Evolutionary conservation across 192 early-diverging fungal genomes (phyloP), one percentile per base, ranked within the genome.

Genomic region (Rhizophagus sp.): DNA sequence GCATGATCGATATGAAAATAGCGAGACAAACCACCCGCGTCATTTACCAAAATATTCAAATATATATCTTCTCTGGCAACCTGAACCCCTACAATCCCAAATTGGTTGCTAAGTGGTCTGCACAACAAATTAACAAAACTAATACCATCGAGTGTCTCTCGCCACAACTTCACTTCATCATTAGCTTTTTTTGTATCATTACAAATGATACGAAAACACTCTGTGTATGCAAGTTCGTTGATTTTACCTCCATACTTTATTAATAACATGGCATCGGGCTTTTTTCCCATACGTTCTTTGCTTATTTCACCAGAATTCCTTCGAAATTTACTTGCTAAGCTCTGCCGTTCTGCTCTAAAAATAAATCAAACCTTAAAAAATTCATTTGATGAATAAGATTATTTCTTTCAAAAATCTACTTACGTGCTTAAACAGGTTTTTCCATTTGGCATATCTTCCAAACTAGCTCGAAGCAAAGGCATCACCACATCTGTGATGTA

Each of bases 1-100:
- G 69, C 69, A 2, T 71, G 36, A 36, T 47, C 34, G 69, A 71
- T 25, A 71, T 71, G 34, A 47, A 71, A 71, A 71, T 71, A 71
- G 10, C 69, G 10, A 36, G 34, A 24, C 36, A 71, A 36, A 15
- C 34, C 69, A 47, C 33, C 10, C 15, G 34, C 7, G 3, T 71
- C 69, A 7, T 36, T 71, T 24, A 71, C n/a, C 1, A 71, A 17
- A 47, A 71, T 4, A 71, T 71, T 71, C 17, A 71, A 47, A 24
- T 17, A 25, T 39, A 71, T 71, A 36, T 12, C n/a, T 15, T 13
- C 25, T 13, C 69, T 39, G 2, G 69, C 69, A 11, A 71, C 69
- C 41, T 71, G 69, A 44, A 71, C 36, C 2, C 69, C 69, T 22
- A 71, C 69, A 4, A 71, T 25, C 15, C 34, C 69, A 36, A 71